Conservation (phyloP, 2,329 filamentous ascomycete species). For the Pestalotiopsis sp. region DNA sequence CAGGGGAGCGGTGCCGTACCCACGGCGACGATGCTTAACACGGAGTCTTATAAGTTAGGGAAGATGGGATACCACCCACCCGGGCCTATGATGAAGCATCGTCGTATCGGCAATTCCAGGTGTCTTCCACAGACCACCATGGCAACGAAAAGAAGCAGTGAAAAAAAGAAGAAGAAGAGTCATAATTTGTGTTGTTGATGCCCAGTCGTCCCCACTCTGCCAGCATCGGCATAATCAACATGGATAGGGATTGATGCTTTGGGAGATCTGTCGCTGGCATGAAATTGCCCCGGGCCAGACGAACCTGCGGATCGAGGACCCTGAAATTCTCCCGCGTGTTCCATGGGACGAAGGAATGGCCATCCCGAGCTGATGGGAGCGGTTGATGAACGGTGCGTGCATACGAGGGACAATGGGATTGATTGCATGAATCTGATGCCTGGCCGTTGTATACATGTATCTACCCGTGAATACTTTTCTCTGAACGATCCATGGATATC, state of each 20-base stretch:
- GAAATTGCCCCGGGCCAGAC: neutral
- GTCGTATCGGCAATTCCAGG: neutral
- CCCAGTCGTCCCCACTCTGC: neutral
- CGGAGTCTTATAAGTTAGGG: neutral
- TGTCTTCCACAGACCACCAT: neutral
- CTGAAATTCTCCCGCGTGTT: slow-evolving; percentile 1
- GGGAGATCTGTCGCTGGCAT: neutral
- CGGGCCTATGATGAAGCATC: neutral
- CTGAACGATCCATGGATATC: neutral
- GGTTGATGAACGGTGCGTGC: neutral
- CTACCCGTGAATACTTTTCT: neutral
- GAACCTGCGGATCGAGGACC: neutral
- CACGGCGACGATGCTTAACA: slow-evolving; percentile 15
- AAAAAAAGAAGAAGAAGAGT: slow-evolving; percentile 6
- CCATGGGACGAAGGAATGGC: neutral
- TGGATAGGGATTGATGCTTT: neutral
- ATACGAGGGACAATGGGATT: neutral
- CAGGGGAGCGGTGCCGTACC: slow-evolving; percentile 7
- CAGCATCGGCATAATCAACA: slow-evolving; percentile 10
- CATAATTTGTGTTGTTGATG: slow-evolving; percentile 8
- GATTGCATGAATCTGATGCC: neutral
- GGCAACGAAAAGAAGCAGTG: slow-evolving; percentile 7
- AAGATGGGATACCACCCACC: neutral
- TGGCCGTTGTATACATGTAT: neutral
- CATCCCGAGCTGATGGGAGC: neutral